A percentile compares a stretch with the other conserved stretches of the same genome.
phyloP scores from a whole-genome alignment of 1,139 yeast species.

The Blastobotrys illinoisensis region DNA sequence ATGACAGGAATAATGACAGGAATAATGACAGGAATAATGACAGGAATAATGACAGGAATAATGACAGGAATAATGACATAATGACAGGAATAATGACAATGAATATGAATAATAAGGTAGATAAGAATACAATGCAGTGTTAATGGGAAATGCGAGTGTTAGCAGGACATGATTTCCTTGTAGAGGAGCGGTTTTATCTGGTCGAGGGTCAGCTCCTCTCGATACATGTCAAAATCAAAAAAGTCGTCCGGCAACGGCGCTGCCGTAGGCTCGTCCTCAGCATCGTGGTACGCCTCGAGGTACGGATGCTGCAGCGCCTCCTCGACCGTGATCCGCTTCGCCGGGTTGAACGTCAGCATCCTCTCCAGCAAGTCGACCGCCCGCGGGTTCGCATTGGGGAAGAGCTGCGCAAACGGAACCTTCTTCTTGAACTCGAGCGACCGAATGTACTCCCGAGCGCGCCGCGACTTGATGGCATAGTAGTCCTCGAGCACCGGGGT shows the following conservation, averaged over 20 bases:
- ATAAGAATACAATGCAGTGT: background rate
- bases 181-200: constrained; percentile 69
- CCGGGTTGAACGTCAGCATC: constrained; percentile 76
- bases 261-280: constrained; percentile 76
- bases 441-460: constrained; percentile 83
- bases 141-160: background rate
- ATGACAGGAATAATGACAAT: no score
- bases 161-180: constrained; percentile 45
- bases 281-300: constrained; percentile 71
- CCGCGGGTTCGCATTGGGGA: constrained; percentile 54
- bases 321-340: constrained; percentile 68
- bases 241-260: constrained; percentile 68
- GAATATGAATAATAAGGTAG: no score
- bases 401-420: constrained; percentile 48
- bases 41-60: no score
- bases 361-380: constrained; percentile 75
- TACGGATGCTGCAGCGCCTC: constrained; percentile 84
- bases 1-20: no score
- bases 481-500: constrained; percentile 83
- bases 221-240: constrained; percentile 74
- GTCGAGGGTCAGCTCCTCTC: constrained; percentile 61
- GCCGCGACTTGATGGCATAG: constrained; percentile 67
- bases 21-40: no score
- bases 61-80: no score
- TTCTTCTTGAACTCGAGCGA: constrained; percentile 62